Base-by-base conservation (phyloP, 2,329 filamentous ascomycete genomes). In the Pseudogymnoascus sp. region DNA sequence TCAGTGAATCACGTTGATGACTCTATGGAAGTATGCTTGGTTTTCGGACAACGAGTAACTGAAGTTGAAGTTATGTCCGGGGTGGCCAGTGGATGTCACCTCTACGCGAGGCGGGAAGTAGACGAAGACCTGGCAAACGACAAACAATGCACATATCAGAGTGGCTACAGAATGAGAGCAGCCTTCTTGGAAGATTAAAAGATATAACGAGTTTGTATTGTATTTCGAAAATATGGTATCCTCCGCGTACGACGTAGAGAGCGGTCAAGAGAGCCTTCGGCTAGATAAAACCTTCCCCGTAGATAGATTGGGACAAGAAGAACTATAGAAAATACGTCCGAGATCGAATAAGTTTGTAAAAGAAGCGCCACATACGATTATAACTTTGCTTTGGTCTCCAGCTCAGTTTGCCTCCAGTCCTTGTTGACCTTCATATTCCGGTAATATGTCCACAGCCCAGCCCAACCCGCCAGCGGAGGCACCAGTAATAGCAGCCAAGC, bases 391-490 rank as follows among this genome's bases (percentile, higher is more conserved):
- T 85, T 87, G 68, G 84, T 79, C 69, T 78, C 79, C 69, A 75
- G 71, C 73, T 84, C 79, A 74, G 80, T 77, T 67, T 79, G 79
- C 66, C 85, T 83, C 92, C 92, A 96, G 64, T 78, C 78, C 73
- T 78, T 82, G 75, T 91, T 90, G 67, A 87, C 85, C 69, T 79
- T 81, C 71, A 83, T 81, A 75, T 92, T 94, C 71, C 85, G 80
- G 77, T 86, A 86, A 72, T 91, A 84, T 68, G 83, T 87, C 86
- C 87, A 92, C 28, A 84, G 75, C 0, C 86, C 90, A 63, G 86
- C 82, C 9, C 82, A 76, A 19, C 86, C 82, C 1, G 88, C 92
- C 67, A 95, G 70, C 41, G 92, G 91, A 66, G 93, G 93, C 71
- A 83, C 89, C 39, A 87, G 75, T 66, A 86, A 76, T 65, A 87